Percentiles rank a stretch among this genome's conserved stretches.
Evolutionary conservation across 2,329 filamentous ascomycete genomes (phyloP).

Genomic region (Fusarium acutatum): DNA sequence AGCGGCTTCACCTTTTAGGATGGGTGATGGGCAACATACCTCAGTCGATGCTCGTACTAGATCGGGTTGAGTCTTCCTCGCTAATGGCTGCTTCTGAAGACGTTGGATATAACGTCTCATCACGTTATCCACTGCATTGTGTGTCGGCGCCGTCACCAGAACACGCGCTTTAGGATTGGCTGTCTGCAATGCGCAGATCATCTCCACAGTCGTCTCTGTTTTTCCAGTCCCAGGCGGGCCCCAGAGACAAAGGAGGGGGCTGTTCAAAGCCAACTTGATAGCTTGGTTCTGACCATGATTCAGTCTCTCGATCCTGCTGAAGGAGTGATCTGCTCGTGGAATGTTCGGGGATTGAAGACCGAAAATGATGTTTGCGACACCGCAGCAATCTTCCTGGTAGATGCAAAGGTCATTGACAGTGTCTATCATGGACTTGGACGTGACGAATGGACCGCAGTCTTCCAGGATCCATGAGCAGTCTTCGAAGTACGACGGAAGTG

Average conservation of each 20-base stretch:
- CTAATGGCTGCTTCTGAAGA: neutral
- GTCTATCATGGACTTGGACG: constrained; percentile 50
- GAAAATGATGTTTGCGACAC: constrained; percentile 36
- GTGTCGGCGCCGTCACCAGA: constrained; percentile 53
- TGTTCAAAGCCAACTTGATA: constrained; percentile 34
- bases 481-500: constrained; percentile 47
- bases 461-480: constrained; percentile 49
- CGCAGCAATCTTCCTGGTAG: constrained; percentile 44
- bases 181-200: constrained; percentile 46
- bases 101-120: constrained; percentile 46
- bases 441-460: constrained; percentile 53
- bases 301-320: neutral
- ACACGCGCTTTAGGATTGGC: constrained; percentile 40
- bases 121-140: constrained; percentile 57
- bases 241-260: constrained; percentile 52
- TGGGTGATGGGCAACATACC: neutral
- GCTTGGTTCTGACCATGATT: constrained; percentile 31
- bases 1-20: accelerated
- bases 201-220: constrained; percentile 52
- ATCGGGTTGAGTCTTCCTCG: neutral
- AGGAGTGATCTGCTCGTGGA: neutral
- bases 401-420: constrained; percentile 46
- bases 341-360: neutral
- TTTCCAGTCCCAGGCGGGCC: constrained; percentile 57
- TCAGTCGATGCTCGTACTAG: constrained; percentile 27